Evolutionary conservation across 345 rosid species (phyloP), one percentile per base, ranked within the genome.

Genomic region (Eucalyptus coolabah): DNA sequence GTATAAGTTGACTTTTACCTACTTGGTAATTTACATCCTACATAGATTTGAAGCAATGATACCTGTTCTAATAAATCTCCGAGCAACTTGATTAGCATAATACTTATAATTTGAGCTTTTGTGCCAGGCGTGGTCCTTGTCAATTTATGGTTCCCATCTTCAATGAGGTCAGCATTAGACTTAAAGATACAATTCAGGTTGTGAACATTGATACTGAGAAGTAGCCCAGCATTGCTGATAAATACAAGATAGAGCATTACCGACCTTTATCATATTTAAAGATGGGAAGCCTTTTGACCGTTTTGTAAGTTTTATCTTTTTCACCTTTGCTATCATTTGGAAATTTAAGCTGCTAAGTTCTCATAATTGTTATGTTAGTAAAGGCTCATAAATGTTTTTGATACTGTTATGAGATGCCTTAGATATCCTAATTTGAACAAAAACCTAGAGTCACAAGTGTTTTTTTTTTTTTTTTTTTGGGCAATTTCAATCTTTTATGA

Each of bases 131-230:
- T 87, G 99, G 99, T 72, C 99, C 99, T 87, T 97, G 99, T 81
- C 97, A 97, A 91, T 92, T 95, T 91, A 95, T 96, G 99, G 95
- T 93, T 91, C 98, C 99, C 9, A 89, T 96, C 92, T 95, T 96
- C 21, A 88, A 93, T 87, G 95, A 96, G 94, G 99, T 95, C 77
- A 91, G 97, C 92, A 89, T 88, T 86, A 91, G 93, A 37, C 91
- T 96, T 87, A 95, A 94, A 90, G 97, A 96, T 90, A 94, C 92
- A 89, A 92, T 96, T 89, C 92, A 90, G 88, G 95, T 96, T 89
- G 98, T 96, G 83, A 97, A 97, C 93, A 95, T 96, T 3, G 99
- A 97, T 92, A 94, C 99, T 5, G 99, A 97, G 94, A 97, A 95
- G 96, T 96, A 96, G 89, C 96, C 96, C 9, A 91, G 32, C 89